Conservation (phyloP, 2,329 filamentous ascomycete species). For the Fusarium mundagurra region DNA sequence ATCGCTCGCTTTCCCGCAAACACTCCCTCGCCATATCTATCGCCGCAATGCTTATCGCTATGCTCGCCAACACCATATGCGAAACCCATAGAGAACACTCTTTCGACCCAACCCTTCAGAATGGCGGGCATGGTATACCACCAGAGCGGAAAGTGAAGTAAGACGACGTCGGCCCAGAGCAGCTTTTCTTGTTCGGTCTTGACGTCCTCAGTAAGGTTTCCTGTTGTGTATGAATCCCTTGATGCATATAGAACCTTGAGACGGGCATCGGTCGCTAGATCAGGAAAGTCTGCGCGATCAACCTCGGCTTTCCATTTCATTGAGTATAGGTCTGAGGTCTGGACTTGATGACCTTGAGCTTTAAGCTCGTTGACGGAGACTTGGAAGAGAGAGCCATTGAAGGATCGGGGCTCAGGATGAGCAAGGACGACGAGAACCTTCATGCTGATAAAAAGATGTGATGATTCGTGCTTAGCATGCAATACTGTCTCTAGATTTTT, state of each 20-base stretch:
- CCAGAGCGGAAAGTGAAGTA: conserved; percentile 27
- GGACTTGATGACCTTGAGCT: conserved; percentile 18
- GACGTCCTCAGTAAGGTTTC: conserved; percentile 21
- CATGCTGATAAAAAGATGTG: neutral
- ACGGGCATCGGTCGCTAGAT: neutral
- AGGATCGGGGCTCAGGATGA: conserved; percentile 20
- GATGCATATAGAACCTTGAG: conserved; percentile 5
- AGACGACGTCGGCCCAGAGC: conserved; percentile 13
- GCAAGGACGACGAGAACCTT: conserved; percentile 21
- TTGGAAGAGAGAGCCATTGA: conserved; percentile 13
- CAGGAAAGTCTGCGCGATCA: conserved; percentile 11
- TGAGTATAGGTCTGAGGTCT: conserved; percentile 21
- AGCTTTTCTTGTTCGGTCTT: conserved; percentile 25
- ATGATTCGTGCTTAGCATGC: neutral
- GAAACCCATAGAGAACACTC: conserved; percentile 14
- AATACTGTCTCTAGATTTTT: neutral
- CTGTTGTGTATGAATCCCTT: neutral
- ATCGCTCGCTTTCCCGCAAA: conserved; percentile 14
- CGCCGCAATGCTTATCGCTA: conserved; percentile 11
- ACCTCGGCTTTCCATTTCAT: conserved; percentile 28
- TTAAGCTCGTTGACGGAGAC: conserved; percentile 9
- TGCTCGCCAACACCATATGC: conserved; percentile 14
- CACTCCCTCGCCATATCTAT: conserved; percentile 22
- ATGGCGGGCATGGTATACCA: conserved; percentile 28
- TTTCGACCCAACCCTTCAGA: conserved; percentile 24